Evolutionary conservation across 2,329 filamentous ascomycete genomes (phyloP), one percentile per base, ranked within the genome.

Genomic region (Sclerotinia minor): DNA sequence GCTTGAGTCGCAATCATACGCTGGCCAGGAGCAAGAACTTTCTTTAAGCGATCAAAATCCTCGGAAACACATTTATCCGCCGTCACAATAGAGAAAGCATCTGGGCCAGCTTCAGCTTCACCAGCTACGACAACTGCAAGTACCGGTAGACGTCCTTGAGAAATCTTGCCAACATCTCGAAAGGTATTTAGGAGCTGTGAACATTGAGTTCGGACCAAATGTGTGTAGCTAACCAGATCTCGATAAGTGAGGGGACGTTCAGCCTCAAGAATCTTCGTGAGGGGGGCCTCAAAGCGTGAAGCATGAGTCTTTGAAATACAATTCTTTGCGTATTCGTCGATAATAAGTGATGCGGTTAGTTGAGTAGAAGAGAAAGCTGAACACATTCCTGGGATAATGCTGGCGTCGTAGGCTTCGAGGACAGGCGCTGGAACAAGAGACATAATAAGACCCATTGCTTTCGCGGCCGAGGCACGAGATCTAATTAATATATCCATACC

Each of bases 51-150:
- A 64, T 97, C 94, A 73, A 90, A 99, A 72, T 99, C 94, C 11
- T 92, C 87, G 0, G 83, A 87, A 59, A 97, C 85, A 65, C 96
- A 92, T 79, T 92, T 95, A 73, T 98, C 93, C 0, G 94, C 95
- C 72, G 94, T 92, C 0, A 85, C 81, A 64, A 98, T 85, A 1
- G 93, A 96, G 78, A 99, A 99, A 8, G 95, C 94, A 74, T 89
- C 94, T 13, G 94, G 94, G 0, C 95, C 94, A 47, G 95, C 94
- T 76, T 96, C 91, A 6, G 91, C 84, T 76, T 98, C 94, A 41
- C 95, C 95, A 79, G 99, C 95, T 11, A 97, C 94, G 24, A 99
- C 88, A 3, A 96, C 92, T 29, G 95, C 92, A 58, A 98, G 85
- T 6, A 84, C 84, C 0, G 96, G 94, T 52, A 98, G 81, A 76